Percentiles rank a stretch among this genome's conserved stretches.
Conservation (phyloP, 768 basidiomycete genomes). For the Suillus variegatus region DNA sequence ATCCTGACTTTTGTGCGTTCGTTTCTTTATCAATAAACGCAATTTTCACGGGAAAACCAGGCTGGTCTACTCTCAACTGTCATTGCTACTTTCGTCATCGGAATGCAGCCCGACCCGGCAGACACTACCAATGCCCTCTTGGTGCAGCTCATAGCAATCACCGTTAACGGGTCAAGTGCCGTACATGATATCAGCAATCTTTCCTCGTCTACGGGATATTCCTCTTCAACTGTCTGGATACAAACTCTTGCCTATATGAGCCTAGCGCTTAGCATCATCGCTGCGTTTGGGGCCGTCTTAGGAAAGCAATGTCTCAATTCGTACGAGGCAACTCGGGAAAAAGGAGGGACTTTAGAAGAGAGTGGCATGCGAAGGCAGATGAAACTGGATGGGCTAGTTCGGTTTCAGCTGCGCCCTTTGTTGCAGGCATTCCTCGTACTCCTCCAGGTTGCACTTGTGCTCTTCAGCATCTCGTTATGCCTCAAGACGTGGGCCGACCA, state of each 20-base stretch:
- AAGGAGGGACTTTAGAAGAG: too few species aligned
- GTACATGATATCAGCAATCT: neutral
- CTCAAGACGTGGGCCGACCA: too few species aligned
- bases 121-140: neutral
- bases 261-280: neutral
- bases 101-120: too few species aligned
- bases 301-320: neutral
- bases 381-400: too few species aligned
- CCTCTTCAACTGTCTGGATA: neutral
- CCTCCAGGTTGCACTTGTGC: too few species aligned
- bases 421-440: too few species aligned
- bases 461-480: too few species aligned
- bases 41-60: too few species aligned
- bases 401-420: too few species aligned
- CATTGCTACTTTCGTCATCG: too few species aligned
- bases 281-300: neutral
- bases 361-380: too few species aligned
- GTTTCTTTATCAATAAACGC: neutral
- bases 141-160: neutral
- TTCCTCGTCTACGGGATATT: neutral
- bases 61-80: too few species aligned
- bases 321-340: neutral
- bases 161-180: neutral
- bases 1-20: constrained; percentile 1
- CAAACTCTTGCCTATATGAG: neutral